phyloP scores from a whole-genome alignment of 2,329 filamentous ascomycete species.

The Beauveria brongniartii region DNA sequence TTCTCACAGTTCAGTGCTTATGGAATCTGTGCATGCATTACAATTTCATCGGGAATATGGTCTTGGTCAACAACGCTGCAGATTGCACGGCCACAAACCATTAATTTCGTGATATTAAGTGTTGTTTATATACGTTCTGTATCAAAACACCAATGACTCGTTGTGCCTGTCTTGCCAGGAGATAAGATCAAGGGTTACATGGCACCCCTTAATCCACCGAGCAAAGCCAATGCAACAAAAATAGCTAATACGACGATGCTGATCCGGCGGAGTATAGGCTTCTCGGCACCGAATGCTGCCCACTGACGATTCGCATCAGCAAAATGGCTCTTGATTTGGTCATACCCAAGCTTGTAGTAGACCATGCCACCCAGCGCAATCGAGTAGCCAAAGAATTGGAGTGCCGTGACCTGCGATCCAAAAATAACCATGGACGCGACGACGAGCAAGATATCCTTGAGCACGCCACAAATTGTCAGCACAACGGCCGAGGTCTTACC shows the following conservation, averaged over 20 bases:
- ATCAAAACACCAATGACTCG: neutral
- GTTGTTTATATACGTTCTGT: neutral
- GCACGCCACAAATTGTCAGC: slow-evolving; percentile 77
- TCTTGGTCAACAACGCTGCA: neutral
- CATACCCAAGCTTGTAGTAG: slow-evolving; percentile 69
- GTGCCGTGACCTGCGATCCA: slow-evolving; percentile 62
- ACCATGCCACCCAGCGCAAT: slow-evolving; percentile 72
- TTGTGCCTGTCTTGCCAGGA: neutral
- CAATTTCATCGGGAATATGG: neutral
- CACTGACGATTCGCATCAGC: slow-evolving; percentile 59
- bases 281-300: slow-evolving; percentile 65
- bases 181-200: neutral
- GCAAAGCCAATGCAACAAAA: neutral
- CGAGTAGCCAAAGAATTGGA: slow-evolving; percentile 78
- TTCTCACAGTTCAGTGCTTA: neutral
- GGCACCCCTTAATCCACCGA: neutral
- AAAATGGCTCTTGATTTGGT: slow-evolving; percentile 67
- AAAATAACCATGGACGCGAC: slow-evolving; percentile 73
- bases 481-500: slow-evolving; percentile 82
- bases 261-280: slow-evolving; percentile 61
- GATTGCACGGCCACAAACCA: neutral
- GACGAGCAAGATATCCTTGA: slow-evolving; percentile 82
- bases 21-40: neutral
- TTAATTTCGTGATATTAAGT: neutral
- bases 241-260: slow-evolving; percentile 33